These are phyloP conservation scores for Metarhizium brunneum DNA, from an alignment of 2,329 filamentous ascomycete species.

Conservation along the genomic window DNA sequence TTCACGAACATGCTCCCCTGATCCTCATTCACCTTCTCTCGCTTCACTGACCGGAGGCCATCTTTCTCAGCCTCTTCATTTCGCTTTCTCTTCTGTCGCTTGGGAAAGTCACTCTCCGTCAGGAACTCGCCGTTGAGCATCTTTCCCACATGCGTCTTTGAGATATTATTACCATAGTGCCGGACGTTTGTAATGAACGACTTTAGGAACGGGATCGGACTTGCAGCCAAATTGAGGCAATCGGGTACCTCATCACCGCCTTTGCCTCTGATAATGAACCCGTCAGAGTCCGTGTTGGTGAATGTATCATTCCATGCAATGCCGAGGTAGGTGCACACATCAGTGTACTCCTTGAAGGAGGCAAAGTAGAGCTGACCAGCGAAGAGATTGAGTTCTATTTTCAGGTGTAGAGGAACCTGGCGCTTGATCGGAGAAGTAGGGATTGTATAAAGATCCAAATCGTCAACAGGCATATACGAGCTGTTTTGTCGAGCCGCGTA, in stretches of 20 bases:
- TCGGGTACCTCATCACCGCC: not conserved
- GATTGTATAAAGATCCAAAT: not conserved
- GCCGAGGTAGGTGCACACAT: constrained; percentile 42
- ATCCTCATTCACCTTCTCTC: not conserved
- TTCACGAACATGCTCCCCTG: not conserved
- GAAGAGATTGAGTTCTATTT: constrained; percentile 52
- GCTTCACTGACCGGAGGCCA: not conserved
- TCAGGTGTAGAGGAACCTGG: constrained; percentile 14
- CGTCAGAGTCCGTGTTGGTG: constrained; percentile 16
- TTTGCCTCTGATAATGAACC: constrained; percentile 21
- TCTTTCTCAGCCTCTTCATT: not conserved
- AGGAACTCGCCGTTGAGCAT: constrained; percentile 24
- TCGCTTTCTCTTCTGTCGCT: not conserved
- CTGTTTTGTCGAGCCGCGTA: constrained; percentile 29
- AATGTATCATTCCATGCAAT: constrained; percentile 24
- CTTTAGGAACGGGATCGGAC: constrained; percentile 24
- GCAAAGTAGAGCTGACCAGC: constrained; percentile 57
- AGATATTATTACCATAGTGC: constrained; percentile 25
- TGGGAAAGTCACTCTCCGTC: constrained; percentile 11
- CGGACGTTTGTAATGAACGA: constrained; percentile 26
- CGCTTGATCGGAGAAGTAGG: not conserved
- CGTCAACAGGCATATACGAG: not conserved
- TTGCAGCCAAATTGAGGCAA: not conserved
- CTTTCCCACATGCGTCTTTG: constrained; percentile 31
- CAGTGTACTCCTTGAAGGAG: constrained; percentile 42